Evolutionary conservation across 805 yeast genomes (phyloP).

Genomic region (Novakomyces olei): DNA sequence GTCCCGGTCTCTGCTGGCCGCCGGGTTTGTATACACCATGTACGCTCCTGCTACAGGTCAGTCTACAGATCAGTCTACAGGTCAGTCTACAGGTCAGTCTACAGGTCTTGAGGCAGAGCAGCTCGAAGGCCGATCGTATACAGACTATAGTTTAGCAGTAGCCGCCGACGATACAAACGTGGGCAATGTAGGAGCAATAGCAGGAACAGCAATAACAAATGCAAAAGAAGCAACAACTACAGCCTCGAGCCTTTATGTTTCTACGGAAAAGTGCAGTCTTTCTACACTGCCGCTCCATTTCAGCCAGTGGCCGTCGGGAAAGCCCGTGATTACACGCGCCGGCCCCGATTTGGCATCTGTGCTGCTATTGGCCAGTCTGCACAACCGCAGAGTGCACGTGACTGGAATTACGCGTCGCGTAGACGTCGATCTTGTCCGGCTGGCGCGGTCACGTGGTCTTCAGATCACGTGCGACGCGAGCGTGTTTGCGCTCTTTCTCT

Average conservation of each 20-base stretch:
- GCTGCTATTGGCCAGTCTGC: slow-evolving; percentile 68
- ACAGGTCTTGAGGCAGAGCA: slow-evolving; percentile 29
- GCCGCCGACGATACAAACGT: slow-evolving; percentile 62
- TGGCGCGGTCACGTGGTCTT: slow-evolving; percentile 66
- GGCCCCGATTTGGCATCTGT: slow-evolving; percentile 81
- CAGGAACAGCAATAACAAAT: slow-evolving; percentile 24
- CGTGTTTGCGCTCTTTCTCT: slow-evolving; percentile 53
- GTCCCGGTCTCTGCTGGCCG: slow-evolving; percentile 46
- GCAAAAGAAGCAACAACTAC: slow-evolving; percentile 64
- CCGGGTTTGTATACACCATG: slow-evolving; percentile 77
- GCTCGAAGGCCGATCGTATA: too few species aligned
- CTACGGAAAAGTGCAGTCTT: too few species aligned
- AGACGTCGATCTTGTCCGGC: slow-evolving; percentile 60
- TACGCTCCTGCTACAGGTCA: slow-evolving; percentile 54
- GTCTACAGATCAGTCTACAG: slow-evolving; percentile 38
- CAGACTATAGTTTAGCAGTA: slow-evolving; percentile 63
- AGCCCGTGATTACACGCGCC: slow-evolving; percentile 83
- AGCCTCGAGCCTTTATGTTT: too few species aligned
- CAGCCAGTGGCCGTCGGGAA: slow-evolving; percentile 59
- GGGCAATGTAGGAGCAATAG: slow-evolving; percentile 35
- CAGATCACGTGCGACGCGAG: slow-evolving; percentile 79
- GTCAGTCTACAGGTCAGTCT: slow-evolving; percentile 43
- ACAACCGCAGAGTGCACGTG: slow-evolving; percentile 65
- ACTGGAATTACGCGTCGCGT: slow-evolving; percentile 64
- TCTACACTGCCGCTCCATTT: too few species aligned